These are phyloP conservation scores for Polyporus tsugae DNA, from an alignment of 1,284 basidiomycete genomes.

Conservation along the genomic window DNA sequence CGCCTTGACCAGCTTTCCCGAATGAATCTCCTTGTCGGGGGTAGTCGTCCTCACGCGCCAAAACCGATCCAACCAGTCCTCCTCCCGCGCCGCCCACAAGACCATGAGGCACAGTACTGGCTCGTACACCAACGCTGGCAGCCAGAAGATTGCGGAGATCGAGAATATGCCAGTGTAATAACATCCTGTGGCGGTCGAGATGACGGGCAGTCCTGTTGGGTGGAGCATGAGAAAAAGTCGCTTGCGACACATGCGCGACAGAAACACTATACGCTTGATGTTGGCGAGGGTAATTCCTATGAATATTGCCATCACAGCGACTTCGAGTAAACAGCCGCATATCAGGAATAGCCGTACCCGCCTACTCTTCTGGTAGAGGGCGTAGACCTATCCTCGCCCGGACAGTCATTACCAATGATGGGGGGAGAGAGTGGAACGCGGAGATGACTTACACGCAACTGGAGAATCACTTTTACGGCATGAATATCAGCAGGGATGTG, in stretches of 20 bases:
- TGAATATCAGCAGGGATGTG: too few species aligned
- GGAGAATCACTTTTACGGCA: conserved; percentile 5
- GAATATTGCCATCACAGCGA: conserved; percentile 34
- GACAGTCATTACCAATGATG: background rate
- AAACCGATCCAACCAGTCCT: conserved; percentile 11
- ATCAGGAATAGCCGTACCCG: conserved; percentile 31
- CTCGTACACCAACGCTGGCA: conserved; percentile 39
- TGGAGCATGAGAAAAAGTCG: background rate
- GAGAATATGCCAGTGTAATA: conserved; percentile 35
- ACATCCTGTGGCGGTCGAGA: conserved; percentile 40
- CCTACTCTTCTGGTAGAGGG: conserved; percentile 35
- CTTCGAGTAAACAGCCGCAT: conserved; percentile 29
- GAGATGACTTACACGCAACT: background rate
- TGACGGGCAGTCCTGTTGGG: conserved; percentile 34
- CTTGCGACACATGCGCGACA: too few species aligned
- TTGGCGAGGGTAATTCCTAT: conserved; percentile 35
- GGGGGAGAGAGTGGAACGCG: too few species aligned
- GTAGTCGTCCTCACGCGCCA: conserved; percentile 1
- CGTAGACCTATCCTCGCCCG: conserved; percentile 36
- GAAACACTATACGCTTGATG: conserved; percentile 35
- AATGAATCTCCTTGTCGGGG: background rate
- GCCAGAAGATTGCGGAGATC: conserved; percentile 39
- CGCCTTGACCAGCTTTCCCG: background rate
- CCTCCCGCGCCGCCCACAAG: conserved; percentile 35
- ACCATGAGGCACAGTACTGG: conserved; percentile 39